Evolutionary conservation across 1,284 basidiomycete species (phyloP).

Genomic region (Papiliotrema flavescens): DNA sequence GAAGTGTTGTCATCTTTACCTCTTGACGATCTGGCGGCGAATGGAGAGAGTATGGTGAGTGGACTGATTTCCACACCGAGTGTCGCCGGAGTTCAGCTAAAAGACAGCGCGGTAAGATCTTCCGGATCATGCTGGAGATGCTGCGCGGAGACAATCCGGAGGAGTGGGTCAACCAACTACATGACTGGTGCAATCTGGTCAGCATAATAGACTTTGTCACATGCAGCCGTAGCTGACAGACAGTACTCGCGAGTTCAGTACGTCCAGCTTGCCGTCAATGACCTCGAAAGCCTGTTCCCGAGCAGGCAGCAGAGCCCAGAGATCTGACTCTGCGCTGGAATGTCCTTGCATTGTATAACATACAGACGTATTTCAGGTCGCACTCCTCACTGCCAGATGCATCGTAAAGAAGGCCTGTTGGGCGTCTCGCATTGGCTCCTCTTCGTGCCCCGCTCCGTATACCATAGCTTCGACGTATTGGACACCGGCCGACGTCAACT

Average conservation of each 20-base stretch:
- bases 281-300: background rate
- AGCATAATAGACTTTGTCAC: background rate
- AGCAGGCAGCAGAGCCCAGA: background rate
- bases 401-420: no score
- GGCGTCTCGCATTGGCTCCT: no score
- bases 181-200: constrained; percentile 36
- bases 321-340: no score
- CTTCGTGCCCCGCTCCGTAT: no score
- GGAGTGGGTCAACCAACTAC: constrained; percentile 20
- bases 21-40: constrained; percentile 41
- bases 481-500: no score
- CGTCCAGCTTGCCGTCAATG: constrained; percentile 16
- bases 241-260: constrained; percentile 33
- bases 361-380: no score
- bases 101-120: constrained; percentile 29
- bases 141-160: constrained; percentile 17
- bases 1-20: constrained; percentile 25
- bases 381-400: no score
- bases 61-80: background rate
- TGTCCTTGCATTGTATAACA: no score
- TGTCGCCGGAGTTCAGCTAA: background rate
- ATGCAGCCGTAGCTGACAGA: background rate
- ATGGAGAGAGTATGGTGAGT: constrained; percentile 42
- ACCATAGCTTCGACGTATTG: no score
- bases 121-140: constrained; percentile 28